Conservation (phyloP, 192 early-diverging fungal species). For the Coemansia sp. region DNA sequence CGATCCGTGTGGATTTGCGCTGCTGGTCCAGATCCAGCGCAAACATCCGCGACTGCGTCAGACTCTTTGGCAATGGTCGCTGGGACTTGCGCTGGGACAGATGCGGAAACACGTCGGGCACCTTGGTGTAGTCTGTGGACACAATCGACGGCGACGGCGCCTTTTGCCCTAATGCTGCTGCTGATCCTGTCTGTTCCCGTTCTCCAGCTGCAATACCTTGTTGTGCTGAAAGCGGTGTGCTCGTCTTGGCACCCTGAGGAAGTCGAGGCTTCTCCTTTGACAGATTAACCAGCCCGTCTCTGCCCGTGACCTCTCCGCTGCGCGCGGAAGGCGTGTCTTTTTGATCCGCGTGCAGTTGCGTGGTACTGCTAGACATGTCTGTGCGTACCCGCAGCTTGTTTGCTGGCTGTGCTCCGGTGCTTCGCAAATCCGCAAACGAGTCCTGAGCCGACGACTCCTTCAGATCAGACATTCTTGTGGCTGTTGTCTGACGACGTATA, state of each 20-base stretch:
- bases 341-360: neutral
- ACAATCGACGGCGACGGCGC: slow-evolving; percentile 3
- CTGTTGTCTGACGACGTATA: slow-evolving; percentile 2
- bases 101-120: slow-evolving; percentile 34
- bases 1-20: slow-evolving; percentile 72
- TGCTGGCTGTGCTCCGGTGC: slow-evolving; percentile 20
- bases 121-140: slow-evolving; percentile 10
- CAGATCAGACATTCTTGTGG: neutral
- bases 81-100: slow-evolving; percentile 13
- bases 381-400: slow-evolving; percentile 35
- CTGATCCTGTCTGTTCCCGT: neutral
- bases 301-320: neutral
- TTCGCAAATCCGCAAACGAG: slow-evolving; percentile 7
- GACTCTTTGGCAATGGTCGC: slow-evolving; percentile 51
- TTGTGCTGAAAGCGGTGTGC: neutral
- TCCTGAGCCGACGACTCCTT: slow-evolving; percentile 13
- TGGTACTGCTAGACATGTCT: slow-evolving; percentile 7
- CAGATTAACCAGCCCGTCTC: neutral
- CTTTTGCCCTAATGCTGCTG: neutral
- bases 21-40: slow-evolving; percentile 83
- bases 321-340: neutral
- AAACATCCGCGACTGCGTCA: slow-evolving; percentile 66
- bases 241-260: neutral
- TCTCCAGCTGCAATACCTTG: neutral
- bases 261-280: neutral